Evolutionary conservation across 2,329 filamentous ascomycete genomes (phyloP).

Genomic region (Colletotrichum neosansevieriae): DNA sequence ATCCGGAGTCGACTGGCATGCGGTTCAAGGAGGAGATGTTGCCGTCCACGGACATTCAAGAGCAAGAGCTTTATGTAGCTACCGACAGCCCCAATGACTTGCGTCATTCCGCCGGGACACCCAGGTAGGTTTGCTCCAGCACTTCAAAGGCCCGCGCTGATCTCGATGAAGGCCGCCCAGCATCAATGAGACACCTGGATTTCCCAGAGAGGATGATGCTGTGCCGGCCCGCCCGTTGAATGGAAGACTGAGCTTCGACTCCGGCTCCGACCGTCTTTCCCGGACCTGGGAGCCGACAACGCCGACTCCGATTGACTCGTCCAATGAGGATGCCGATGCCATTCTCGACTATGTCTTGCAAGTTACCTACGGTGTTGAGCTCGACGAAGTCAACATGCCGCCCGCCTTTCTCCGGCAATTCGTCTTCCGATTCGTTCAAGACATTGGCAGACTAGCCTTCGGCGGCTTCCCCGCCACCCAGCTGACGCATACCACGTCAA

Average conservation of each 20-base stretch:
- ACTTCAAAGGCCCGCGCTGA: constrained; percentile 6
- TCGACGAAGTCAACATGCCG: constrained; percentile 49
- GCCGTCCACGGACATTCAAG: constrained; percentile 44
- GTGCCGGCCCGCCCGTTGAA: constrained; percentile 23
- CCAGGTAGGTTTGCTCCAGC: constrained; percentile 17
- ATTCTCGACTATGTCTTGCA: constrained; percentile 53
- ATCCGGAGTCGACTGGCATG: constrained; percentile 24
- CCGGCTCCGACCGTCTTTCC: constrained; percentile 36
- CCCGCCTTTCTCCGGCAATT: constrained; percentile 47
- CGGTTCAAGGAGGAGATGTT: constrained; percentile 47
- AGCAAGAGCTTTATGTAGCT: constrained; percentile 22
- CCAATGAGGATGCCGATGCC: constrained; percentile 50
- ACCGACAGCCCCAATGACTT: constrained; percentile 21
- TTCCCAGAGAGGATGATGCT: neutral
- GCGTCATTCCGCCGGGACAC: constrained; percentile 29
- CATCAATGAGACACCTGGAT: constrained; percentile 13
- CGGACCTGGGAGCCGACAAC: constrained; percentile 41
- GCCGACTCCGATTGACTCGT: constrained; percentile 47
- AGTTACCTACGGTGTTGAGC: constrained; percentile 53
- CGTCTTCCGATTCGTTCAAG: constrained; percentile 49
- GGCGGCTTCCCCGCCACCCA: constrained; percentile 42
- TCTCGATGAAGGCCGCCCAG: constrained; percentile 4
- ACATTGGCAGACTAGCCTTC: constrained; percentile 49
- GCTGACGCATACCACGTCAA: constrained; percentile 48
- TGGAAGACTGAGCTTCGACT: constrained; percentile 39